A percentile compares a stretch with the other conserved stretches of the same genome.
Evolutionary conservation across 805 yeast genomes (phyloP).

Genomic region (Saturnispora bothae): DNA sequence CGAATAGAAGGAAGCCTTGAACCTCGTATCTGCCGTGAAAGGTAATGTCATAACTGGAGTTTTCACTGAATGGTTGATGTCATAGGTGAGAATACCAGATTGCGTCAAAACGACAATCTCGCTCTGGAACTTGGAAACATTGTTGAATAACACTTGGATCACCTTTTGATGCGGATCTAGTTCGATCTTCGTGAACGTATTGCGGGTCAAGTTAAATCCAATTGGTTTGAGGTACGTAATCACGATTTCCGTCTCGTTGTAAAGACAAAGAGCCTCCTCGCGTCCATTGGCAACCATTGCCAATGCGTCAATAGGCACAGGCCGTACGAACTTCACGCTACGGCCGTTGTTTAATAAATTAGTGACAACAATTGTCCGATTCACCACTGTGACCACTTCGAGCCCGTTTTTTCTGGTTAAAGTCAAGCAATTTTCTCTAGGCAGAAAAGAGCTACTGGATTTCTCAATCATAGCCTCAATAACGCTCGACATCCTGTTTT

Average conservation of each 20-base stretch:
- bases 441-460: slow-evolving; percentile 11
- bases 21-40: slow-evolving; percentile 7
- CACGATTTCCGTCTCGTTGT: slow-evolving; percentile 14
- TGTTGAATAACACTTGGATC: slow-evolving; percentile 35
- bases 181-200: background rate
- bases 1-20: slow-evolving; percentile 6
- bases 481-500: background rate
- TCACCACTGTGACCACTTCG: slow-evolving; percentile 20
- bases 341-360: slow-evolving; percentile 9
- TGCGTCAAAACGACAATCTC: slow-evolving; percentile 35
- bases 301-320: slow-evolving; percentile 20
- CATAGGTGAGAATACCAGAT: slow-evolving; percentile 26
- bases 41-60: slow-evolving; percentile 17
- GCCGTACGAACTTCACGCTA: slow-evolving; percentile 8
- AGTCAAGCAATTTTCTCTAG: slow-evolving; percentile 15
- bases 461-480: slow-evolving; percentile 1
- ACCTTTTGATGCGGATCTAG: slow-evolving; percentile 23
- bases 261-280: slow-evolving; percentile 23
- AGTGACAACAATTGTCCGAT: slow-evolving; percentile 15
- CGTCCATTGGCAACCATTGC: slow-evolving; percentile 16
- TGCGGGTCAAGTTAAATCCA: slow-evolving; percentile 11
- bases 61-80: slow-evolving; percentile 22
- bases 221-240: slow-evolving; percentile 15
- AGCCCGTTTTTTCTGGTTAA: slow-evolving; percentile 19
- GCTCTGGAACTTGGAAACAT: slow-evolving; percentile 32